These are phyloP conservation scores for Suhomyces emberorum DNA, from an alignment of 805 yeast species.

Conservation along the genomic window DNA sequence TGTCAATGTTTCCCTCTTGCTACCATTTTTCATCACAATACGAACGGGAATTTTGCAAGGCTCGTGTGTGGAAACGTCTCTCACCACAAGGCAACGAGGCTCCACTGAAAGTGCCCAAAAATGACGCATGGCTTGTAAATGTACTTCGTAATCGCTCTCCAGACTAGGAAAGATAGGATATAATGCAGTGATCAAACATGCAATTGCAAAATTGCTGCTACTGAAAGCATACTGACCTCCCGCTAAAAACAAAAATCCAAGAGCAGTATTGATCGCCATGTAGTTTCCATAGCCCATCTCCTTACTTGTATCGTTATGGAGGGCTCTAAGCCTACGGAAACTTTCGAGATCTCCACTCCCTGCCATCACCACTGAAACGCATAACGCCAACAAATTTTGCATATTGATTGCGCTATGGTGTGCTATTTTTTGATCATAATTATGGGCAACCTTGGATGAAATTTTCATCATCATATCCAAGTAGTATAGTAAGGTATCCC, in stretches of 20 bases:
- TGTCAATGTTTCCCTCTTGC: slow-evolving; percentile 32
- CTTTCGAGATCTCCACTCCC: slow-evolving; percentile 86
- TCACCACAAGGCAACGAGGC: slow-evolving; percentile 72
- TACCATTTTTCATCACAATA: slow-evolving; percentile 39
- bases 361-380: slow-evolving; percentile 75
- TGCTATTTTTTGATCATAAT: slow-evolving; percentile 59
- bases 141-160: slow-evolving; percentile 48
- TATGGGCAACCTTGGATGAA: slow-evolving; percentile 38
- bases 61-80: slow-evolving; percentile 61
- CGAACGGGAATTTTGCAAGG: slow-evolving; percentile 49
- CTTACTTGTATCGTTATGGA: slow-evolving; percentile 57
- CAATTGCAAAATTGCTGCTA: slow-evolving; percentile 60
- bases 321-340: slow-evolving; percentile 65
- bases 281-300: slow-evolving; percentile 61
- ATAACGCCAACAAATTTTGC: slow-evolving; percentile 58
- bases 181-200: slow-evolving; percentile 67
- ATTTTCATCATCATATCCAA: slow-evolving; percentile 51
- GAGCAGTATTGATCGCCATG: slow-evolving; percentile 73
- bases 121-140: slow-evolving; percentile 81
- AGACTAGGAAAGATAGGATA: slow-evolving; percentile 67
- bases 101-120: slow-evolving; percentile 87
- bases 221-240: slow-evolving; percentile 88
- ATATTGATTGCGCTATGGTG: slow-evolving; percentile 51
- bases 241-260: slow-evolving; percentile 87
- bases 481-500: slow-evolving; percentile 52